Evolutionary conservation across 2,329 filamentous ascomycete species (phyloP).

Genomic region (Apiospora aurea): DNA sequence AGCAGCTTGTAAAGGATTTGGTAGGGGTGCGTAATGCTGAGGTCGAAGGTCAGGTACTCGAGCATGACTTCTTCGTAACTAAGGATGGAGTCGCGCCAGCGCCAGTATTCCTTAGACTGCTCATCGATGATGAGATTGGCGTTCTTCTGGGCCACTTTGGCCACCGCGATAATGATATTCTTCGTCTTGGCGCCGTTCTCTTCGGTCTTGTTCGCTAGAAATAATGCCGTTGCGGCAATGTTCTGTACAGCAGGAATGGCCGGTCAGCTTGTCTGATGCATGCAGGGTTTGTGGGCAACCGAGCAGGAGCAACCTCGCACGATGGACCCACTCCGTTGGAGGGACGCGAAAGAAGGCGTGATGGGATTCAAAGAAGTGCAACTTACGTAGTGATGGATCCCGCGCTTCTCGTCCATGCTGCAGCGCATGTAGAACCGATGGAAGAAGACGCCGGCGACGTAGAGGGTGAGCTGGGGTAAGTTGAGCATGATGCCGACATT

Average conservation of each 20-base stretch:
- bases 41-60: conserved; percentile 90
- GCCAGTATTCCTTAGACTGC: conserved; percentile 98
- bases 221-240: conserved; percentile 89
- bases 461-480: conserved; percentile 88
- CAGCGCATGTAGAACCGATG: conserved; percentile 95
- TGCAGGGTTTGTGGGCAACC: not conserved
- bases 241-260: conserved; percentile 54
- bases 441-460: conserved; percentile 92
- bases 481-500: conserved; percentile 93
- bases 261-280: conserved; percentile 9
- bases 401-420: conserved; percentile 71
- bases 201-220: conserved; percentile 95
- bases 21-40: conserved; percentile 90
- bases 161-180: conserved; percentile 91
- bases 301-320: not conserved
- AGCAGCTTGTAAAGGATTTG: conserved; percentile 83
- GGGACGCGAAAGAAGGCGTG: not conserved
- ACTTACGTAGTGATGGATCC: conserved; percentile 88
- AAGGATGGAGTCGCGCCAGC: conserved; percentile 93
- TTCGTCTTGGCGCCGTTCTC: conserved; percentile 97
- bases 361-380: not conserved
- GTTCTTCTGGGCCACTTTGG: conserved; percentile 94
- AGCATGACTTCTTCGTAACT: conserved; percentile 92
- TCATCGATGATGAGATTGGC: conserved; percentile 89
- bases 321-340: not conserved